Conservation (phyloP, 2,329 filamentous ascomycete genomes). For the Ciborinia camelliae region DNA sequence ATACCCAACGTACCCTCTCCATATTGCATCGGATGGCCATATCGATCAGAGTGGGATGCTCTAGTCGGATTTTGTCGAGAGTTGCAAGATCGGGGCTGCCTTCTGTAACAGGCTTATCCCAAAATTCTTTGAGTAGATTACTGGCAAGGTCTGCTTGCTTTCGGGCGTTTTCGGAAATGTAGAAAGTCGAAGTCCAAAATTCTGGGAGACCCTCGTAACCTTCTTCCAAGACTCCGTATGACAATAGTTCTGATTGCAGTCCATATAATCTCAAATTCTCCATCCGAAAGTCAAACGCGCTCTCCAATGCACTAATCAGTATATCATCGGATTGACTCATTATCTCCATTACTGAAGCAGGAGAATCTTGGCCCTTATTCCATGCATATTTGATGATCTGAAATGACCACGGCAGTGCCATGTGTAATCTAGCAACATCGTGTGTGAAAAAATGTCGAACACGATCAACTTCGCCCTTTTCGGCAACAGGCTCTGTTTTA, state of each 20-base stretch:
- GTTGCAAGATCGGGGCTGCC: slow-evolving; percentile 29
- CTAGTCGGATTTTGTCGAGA: slow-evolving; percentile 47
- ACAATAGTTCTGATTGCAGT: slow-evolving; percentile 62
- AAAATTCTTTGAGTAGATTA: slow-evolving; percentile 35
- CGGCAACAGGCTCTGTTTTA: slow-evolving; percentile 63
- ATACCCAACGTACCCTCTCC: slow-evolving; percentile 58
- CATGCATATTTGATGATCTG: slow-evolving; percentile 72
- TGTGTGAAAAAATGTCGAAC: slow-evolving; percentile 85
- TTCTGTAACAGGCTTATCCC: slow-evolving; percentile 33
- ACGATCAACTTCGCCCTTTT: slow-evolving; percentile 68
- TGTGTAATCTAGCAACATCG: slow-evolving; percentile 67
- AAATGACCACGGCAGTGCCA: slow-evolving; percentile 75
- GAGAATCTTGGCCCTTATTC: slow-evolving; percentile 56
- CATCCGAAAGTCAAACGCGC: slow-evolving; percentile 67
- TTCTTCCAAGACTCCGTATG: slow-evolving; percentile 59
- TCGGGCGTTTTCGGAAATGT: slow-evolving; percentile 59
- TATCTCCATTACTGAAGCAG: slow-evolving; percentile 40
- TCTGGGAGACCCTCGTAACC: slow-evolving; percentile 69
- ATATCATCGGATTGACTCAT: slow-evolving; percentile 69
- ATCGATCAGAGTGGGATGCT: slow-evolving; percentile 53
- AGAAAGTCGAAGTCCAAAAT: slow-evolving; percentile 78
- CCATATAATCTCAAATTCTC: slow-evolving; percentile 70
- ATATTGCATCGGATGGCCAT: slow-evolving; percentile 55
- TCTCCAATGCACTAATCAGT: slow-evolving; percentile 60
- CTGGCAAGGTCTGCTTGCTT: slow-evolving; percentile 55